phyloP scores from a whole-genome alignment of 352 stramenopile genomes.

The Saprolegnia parasitica region DNA sequence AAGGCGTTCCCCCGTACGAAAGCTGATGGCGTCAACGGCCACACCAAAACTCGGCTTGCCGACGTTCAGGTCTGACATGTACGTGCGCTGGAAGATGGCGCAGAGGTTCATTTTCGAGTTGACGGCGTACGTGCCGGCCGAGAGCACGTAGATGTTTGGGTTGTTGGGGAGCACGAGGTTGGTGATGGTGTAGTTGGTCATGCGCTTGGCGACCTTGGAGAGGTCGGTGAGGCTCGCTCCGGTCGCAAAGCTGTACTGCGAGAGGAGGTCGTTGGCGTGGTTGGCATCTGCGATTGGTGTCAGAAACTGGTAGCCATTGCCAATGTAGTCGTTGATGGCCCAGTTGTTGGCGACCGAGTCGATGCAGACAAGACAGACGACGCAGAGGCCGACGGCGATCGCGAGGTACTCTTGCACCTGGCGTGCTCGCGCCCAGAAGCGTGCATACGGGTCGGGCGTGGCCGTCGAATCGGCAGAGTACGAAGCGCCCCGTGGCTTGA shows the following conservation, averaged over 20 bases:
- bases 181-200: constrained; percentile 12
- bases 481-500: too few relatives aligned
- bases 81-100: neutral
- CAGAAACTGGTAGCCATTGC: constrained; percentile 5
- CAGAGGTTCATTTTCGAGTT: constrained; percentile 9
- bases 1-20: neutral
- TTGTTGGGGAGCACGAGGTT: too few relatives aligned
- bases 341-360: constrained; percentile 12
- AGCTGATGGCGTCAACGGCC: neutral
- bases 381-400: too few relatives aligned
- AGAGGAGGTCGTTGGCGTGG: too few relatives aligned
- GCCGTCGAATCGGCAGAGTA: too few relatives aligned
- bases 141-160: neutral
- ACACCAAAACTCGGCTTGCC: too few relatives aligned
- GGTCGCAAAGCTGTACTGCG: neutral
- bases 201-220: constrained; percentile 9
- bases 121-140: neutral
- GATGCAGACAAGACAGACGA: neutral
- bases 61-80: too few relatives aligned
- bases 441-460: too few relatives aligned
- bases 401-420: too few relatives aligned
- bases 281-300: neutral
- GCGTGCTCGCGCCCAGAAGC: too few relatives aligned
- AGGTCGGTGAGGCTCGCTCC: neutral
- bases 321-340: constrained; percentile 15